These are phyloP conservation scores for Picea glauca DNA, from an alignment of 75 land plant species.

Conservation along the genomic window DNA sequence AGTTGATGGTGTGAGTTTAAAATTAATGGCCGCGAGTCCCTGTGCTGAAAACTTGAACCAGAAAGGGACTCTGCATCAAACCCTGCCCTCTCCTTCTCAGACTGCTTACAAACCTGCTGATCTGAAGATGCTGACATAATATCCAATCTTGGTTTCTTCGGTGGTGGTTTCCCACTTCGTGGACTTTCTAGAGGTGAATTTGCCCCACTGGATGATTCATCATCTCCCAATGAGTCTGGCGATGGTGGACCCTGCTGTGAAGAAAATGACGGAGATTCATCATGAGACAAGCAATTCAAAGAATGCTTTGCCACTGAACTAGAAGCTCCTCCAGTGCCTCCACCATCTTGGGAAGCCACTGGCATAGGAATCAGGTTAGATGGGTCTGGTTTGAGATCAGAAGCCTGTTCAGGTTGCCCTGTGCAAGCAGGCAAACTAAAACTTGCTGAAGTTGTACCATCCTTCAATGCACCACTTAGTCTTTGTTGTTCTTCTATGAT, in stretches of 20 bases:
- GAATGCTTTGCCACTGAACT: conserved; percentile 3
- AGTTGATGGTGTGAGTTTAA: conserved; percentile 1
- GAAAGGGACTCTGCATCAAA: neutral
- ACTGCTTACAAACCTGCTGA: conserved; percentile 9
- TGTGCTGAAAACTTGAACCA: conserved; percentile 10
- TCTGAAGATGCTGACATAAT: conserved; percentile 8
- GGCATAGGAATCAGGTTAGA: conserved; percentile 1
- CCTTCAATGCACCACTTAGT: conserved; percentile 46
- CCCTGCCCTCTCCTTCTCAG: neutral
- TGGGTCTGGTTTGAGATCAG: neutral
- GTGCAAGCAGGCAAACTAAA: conserved; percentile 18
- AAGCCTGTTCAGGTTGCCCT: neutral
- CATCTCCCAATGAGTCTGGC: conserved; percentile 10
- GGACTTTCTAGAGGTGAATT: conserved; percentile 10
- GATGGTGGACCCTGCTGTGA: conserved; percentile 16
- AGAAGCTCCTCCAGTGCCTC: conserved; percentile 8
- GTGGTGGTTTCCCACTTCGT: neutral
- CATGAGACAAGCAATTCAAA: conserved; percentile 7
- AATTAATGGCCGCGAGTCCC: neutral
- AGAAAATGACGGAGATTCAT: conserved; percentile 10
- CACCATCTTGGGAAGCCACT: conserved; percentile 9
- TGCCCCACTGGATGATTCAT: conserved; percentile 3
- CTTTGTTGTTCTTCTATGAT: conserved; percentile 92
- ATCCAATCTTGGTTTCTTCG: conserved; percentile 9
- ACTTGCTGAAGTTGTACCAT: conserved; percentile 30